Evolutionary conservation across 257 asterid genomes (phyloP), one percentile per base, ranked within the genome.

Genomic region (Haberlea rhodopensis): DNA sequence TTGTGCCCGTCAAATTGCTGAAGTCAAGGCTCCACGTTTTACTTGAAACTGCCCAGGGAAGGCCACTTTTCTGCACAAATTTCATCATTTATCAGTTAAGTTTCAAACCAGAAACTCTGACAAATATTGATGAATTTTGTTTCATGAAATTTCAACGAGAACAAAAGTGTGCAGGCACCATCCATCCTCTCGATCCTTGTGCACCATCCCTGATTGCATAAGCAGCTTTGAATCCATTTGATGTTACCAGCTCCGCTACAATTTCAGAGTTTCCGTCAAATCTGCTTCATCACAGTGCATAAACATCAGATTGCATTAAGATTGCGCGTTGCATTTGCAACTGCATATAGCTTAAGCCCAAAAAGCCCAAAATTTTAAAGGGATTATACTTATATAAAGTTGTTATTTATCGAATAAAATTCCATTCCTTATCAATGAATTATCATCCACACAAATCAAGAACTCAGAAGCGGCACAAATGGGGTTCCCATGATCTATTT

Each of bases 101-200:
- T 66, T 56, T 56, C 48, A 58, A 27, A 34, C 60, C 8, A 66
- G 34, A 27, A 46, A 63, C 40, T 53, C 28, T 6, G 20, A 22
- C 24, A 49, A 18, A 68, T 20, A 13, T 32, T 11, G 49, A 3
- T 40, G 49, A 57, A 63, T 20, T 19, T 2, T 34, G 16, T 29
- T 24, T 53, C 27, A 8, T 31, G n/a, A 69, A 53, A 52, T 16
- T 31, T 31, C 23, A 57, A 29, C 27, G 46, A 26, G 65, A 26
- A 40, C 4, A 28, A 46, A 53, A 57, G 31, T 57, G 5, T 37
- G 60, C 15, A 60, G 25, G 54, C 71, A 79, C 96, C 94, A 79
- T 74, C 96, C 96, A 89, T 73, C 96, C 96, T 66, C 81, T 73
- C 10, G 84, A 72, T 57, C 96, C 96, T 83, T 87, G 94, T 1